Evolutionary conservation across 768 basidiomycete genomes (phyloP), one percentile per base, ranked within the genome.

Genomic region (Aureoboletus auriporus): DNA sequence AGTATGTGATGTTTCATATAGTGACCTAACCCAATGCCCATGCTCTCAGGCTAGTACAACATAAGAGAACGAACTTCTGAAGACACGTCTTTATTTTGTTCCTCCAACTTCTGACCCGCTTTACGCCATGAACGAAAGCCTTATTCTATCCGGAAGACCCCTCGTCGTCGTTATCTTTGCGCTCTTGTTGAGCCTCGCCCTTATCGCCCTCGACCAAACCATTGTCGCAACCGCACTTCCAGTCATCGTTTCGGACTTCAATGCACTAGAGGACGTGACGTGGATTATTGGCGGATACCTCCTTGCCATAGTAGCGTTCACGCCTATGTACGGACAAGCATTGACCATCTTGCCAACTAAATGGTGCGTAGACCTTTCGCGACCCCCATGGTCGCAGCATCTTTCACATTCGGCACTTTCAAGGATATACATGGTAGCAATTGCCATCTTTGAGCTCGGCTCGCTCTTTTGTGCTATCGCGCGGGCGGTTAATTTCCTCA

Each of bases 251-350:
- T 55, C 49, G 14, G 27, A 52, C 29, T 55, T 52, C 39, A 40
- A 47, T 34, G 48, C 50, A 16, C 47, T 57, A 7, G 50, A 57
- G 27, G 47, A 55, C 28, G 55, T 26, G n/a, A 55, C 49, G 5
- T 87, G 84, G 84, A 82, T 87, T 13, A 84, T 80, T 0, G 83
- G 82, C 0, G 76, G 80, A 1, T 87, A 86, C 61, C 72, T 87
- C 11, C 67, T 84, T 33, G 83, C 83, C 0, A 78, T 77, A 0
- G 49, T 51, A 23, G 46, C 49, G 5, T 58, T 53, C 14, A 52
- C 49, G 33, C 50, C 44, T 27, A 43, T 46, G 27, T 57, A 49
- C 26, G 53, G 49, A 14, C 50, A 52, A 36, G 39, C 36, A 7
- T 26, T 55, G 34, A 30, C 42, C 9, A 44, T 44, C 26, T 51